phyloP scores from a whole-genome alignment of 2,329 filamentous ascomycete genomes.

The Neofusicoccum sp. region DNA sequence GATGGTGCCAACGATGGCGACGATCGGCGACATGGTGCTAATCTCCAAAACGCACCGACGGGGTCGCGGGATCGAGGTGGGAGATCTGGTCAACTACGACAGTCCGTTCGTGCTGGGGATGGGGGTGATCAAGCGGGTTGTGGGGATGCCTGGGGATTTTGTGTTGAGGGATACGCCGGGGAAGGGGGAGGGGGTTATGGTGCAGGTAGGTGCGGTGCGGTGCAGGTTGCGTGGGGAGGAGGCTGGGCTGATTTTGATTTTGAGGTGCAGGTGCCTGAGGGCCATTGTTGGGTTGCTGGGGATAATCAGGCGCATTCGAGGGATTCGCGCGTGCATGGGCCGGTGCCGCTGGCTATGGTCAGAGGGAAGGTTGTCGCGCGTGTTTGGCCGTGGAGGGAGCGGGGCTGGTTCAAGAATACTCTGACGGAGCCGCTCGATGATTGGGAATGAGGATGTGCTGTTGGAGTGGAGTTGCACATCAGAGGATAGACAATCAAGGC shows the following conservation, averaged over 20 bases:
- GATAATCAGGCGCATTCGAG: constrained; percentile 83
- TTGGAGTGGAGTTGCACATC: too few relatives aligned
- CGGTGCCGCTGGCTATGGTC: constrained; percentile 79
- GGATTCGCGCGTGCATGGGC: constrained; percentile 84
- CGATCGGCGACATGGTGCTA: constrained; percentile 66
- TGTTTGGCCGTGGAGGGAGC: constrained; percentile 1
- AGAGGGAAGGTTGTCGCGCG: constrained; percentile 69
- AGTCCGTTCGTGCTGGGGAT: constrained; percentile 64
- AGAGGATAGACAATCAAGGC: too few relatives aligned
- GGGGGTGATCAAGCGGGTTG: constrained; percentile 73
- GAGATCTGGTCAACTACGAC: constrained; percentile 77
- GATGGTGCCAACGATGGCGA: constrained; percentile 82
- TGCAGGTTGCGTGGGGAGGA: neutral
- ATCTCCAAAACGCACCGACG: constrained; percentile 66
- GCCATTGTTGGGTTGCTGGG: constrained; percentile 87
- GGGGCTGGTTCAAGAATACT: constrained; percentile 11
- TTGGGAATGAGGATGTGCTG: neutral
- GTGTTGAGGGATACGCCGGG: constrained; percentile 65
- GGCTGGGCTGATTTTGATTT: neutral
- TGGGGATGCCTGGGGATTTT: constrained; percentile 62
- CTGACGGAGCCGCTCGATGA: constrained; percentile 8
- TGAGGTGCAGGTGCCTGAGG: constrained; percentile 70
- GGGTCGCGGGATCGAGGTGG: constrained; percentile 68
- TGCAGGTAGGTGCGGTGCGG: constrained; percentile 55
- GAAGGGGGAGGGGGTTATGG: constrained; percentile 47